Percentiles rank a stretch among this genome's conserved stretches.
Evolutionary conservation across 768 basidiomycete genomes (phyloP).

Genomic region (Lactarius indigo): DNA sequence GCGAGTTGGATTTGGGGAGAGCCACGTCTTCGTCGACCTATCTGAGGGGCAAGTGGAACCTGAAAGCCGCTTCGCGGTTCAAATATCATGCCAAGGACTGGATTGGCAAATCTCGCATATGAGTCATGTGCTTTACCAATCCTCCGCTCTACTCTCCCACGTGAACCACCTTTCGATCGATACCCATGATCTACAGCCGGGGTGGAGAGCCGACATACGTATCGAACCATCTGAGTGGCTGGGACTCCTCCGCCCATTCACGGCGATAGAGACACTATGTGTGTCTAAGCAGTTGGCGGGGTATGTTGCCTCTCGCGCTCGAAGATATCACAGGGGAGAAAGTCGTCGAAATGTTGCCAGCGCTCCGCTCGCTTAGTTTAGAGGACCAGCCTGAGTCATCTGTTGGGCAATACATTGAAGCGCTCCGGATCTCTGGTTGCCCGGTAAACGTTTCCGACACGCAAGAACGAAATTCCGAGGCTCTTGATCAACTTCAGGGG

Average conservation of each 20-base stretch:
- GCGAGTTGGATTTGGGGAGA: not conserved
- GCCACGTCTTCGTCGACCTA: not conserved
- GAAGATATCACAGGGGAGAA: not conserved
- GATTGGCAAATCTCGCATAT: constrained; percentile 6
- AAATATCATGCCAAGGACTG: not conserved
- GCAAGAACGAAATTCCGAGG: not conserved
- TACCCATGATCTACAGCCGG: not conserved
- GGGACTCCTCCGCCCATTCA: not conserved
- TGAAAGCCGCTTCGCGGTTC: not conserved
- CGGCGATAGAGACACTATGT: not conserved
- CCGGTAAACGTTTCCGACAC: not conserved
- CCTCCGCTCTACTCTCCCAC: not conserved
- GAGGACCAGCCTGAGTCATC: not conserved
- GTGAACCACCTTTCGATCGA: not conserved
- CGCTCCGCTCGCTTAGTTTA: not conserved
- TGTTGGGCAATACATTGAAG: not conserved
- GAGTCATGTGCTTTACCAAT: not conserved
- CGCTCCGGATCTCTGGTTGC: not conserved
- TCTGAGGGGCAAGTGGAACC: not conserved
- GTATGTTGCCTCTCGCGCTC: not conserved
- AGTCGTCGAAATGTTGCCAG: not conserved
- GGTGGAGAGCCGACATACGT: not conserved
- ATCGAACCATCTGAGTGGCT: not conserved
- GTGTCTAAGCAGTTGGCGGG: not conserved
- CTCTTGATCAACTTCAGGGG: not conserved